Evolutionary conservation across 2,329 filamentous ascomycete genomes (phyloP).

Genomic region (Apiospora saccharicola): DNA sequence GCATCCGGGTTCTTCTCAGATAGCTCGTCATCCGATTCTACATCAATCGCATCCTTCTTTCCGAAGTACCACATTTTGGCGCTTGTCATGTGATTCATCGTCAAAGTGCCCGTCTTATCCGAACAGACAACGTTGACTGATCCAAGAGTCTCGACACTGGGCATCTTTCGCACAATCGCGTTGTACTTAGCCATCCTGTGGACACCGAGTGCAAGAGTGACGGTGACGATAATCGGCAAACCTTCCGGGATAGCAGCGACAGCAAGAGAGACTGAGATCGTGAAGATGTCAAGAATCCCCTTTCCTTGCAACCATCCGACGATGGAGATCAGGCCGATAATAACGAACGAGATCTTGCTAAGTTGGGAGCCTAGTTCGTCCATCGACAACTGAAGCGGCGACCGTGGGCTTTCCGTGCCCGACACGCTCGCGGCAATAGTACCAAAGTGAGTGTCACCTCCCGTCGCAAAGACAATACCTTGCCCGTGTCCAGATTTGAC

Average conservation of each 20-base stretch:
- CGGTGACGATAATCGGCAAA: slow-evolving; percentile 96
- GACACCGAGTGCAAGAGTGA: slow-evolving; percentile 92
- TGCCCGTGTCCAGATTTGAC: slow-evolving; percentile 95
- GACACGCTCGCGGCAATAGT: slow-evolving; percentile 94
- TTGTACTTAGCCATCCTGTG: slow-evolving; percentile 95
- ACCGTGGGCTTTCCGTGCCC: slow-evolving; percentile 93
- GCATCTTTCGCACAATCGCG: slow-evolving; percentile 93
- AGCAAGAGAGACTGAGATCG: slow-evolving; percentile 94
- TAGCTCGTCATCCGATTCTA: slow-evolving; percentile 62
- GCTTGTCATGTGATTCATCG: slow-evolving; percentile 97
- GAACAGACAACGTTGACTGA: slow-evolving; percentile 99
- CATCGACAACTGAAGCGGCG: slow-evolving; percentile 94
- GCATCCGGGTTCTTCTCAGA: slow-evolving; percentile 69
- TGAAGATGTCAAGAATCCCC: slow-evolving; percentile 91
- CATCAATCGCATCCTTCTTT: slow-evolving; percentile 58
- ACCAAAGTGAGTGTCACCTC: slow-evolving; percentile 92
- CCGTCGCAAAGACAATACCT: slow-evolving; percentile 96
- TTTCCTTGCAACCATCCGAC: slow-evolving; percentile 92
- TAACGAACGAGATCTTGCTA: slow-evolving; percentile 94
- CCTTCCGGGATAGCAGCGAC: slow-evolving; percentile 95
- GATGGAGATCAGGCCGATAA: slow-evolving; percentile 91
- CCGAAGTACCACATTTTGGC: slow-evolving; percentile 97
- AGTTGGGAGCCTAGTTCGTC: slow-evolving; percentile 95
- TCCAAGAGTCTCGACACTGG: slow-evolving; percentile 95
- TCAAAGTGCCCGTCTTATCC: slow-evolving; percentile 96